These are phyloP conservation scores for Miscanthus lutarioriparius DNA, from an alignment of 176 grass and related monocot species.

Conservation along the genomic window DNA sequence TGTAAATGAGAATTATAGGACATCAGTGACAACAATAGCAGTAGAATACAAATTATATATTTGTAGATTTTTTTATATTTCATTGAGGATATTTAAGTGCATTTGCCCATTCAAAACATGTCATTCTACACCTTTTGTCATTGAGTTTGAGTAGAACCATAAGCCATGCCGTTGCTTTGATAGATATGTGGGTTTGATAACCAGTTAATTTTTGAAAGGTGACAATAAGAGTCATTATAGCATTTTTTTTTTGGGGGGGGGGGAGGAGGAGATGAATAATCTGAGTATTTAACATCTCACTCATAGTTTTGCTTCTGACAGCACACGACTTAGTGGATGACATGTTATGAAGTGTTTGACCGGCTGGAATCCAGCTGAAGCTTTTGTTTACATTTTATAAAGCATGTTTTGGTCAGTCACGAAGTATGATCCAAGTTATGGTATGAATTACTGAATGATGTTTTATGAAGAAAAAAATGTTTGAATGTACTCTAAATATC, in stretches of 20 bases:
- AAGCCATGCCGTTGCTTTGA: background rate
- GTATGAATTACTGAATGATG: background rate
- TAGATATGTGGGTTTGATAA: background rate
- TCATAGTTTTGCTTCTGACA: slow-evolving; percentile 4
- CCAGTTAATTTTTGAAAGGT: background rate
- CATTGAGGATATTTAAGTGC: background rate
- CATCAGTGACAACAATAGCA: background rate
- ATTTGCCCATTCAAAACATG: background rate
- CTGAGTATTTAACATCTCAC: background rate
- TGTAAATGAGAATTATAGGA: background rate
- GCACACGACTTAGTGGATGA: background rate
- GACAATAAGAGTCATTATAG: background rate
- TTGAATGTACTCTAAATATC: background rate
- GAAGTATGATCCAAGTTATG: background rate
- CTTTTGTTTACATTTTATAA: background rate
- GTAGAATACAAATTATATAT: background rate
- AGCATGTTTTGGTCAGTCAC: background rate
- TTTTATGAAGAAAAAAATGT: background rate
- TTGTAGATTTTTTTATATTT: background rate
- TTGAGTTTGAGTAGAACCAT: background rate
- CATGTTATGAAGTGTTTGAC: slow-evolving; percentile 22
- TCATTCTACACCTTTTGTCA: background rate
- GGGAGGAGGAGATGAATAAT: too few species aligned
- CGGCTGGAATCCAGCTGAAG: background rate
- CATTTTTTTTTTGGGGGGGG: background rate